Evolutionary conservation across 257 asterid species (phyloP).

Genomic region (Ilex asprella): DNA sequence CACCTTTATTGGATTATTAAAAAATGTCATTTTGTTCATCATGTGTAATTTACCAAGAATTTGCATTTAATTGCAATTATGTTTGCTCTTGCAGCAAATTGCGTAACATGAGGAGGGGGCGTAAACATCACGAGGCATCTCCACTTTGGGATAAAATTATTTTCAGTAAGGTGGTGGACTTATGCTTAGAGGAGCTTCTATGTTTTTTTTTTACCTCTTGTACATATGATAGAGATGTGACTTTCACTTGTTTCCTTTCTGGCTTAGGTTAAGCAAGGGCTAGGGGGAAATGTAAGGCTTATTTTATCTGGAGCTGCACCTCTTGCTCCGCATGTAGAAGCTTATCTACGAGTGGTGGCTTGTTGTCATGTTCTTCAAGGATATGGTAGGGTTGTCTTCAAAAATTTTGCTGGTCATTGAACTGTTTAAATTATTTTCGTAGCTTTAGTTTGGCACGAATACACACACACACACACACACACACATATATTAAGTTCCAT

Average conservation of each 20-base stretch:
- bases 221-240: neutral
- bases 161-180: slow-evolving; percentile 32
- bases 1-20: no score
- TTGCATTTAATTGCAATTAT: no score
- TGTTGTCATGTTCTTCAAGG: slow-evolving; percentile 88
- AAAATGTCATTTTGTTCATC: no score
- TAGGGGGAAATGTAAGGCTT: slow-evolving; percentile 83
- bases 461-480: no score
- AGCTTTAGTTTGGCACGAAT: no score
- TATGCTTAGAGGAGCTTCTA: slow-evolving; percentile 1
- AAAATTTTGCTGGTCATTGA: no score
- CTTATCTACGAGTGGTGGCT: slow-evolving; percentile 76
- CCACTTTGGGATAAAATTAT: no score
- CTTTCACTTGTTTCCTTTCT: neutral
- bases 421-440: no score
- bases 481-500: no score
- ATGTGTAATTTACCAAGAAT: no score
- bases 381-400: slow-evolving; percentile 48
- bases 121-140: no score
- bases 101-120: no score
- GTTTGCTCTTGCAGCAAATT: slow-evolving; percentile 37
- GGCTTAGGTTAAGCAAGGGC: slow-evolving; percentile 78
- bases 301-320: slow-evolving; percentile 99
- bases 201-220: slow-evolving; percentile 1
- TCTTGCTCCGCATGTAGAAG: slow-evolving; percentile 90